Evolutionary conservation across 1,284 basidiomycete genomes (phyloP), one percentile per base, ranked within the genome.

Genomic region (Trametes sp.): DNA sequence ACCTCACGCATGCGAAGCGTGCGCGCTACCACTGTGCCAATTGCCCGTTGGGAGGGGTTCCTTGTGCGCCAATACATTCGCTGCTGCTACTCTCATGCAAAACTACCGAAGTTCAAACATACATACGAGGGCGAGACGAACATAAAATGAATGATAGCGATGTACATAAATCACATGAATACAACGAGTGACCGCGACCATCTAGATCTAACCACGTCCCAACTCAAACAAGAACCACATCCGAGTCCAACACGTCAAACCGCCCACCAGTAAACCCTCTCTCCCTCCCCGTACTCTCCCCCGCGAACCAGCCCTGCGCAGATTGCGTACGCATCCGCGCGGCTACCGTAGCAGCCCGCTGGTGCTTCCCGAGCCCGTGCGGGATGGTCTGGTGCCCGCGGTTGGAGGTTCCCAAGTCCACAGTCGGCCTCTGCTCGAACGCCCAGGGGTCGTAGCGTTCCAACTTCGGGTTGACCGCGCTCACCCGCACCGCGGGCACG

Each of bases 11-110:
- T 64, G 57, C 62, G 54, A 59, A 64, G 62, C 62, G 62, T 64
- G 62, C 62, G 62, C 62, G 62, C 62, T 64, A 64, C 62, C 62
- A 64, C 62, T 64, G 62, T 64, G 62, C 62, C 51, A 53, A 53
- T 28, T 53, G 51, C 51, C 51, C 51, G 9, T 53, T 2, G 9
- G 6, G 5, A 36, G 2, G 5, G 7, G 4, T 23, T 23, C 23
- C 41, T 24, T 14, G 38, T n/a, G 38, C 19, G 38, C 16, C 38
- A 6, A 41, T 41, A 13, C 7, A 6, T 33, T n/a, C n/a, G n/a
- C n/a, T n/a, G n/a, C n/a, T n/a, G n/a, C n/a, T n/a, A n/a, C n/a
- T n/a, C n/a, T n/a, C n/a, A n/a, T n/a, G n/a, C n/a, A n/a, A n/a
- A n/a, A n/a, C n/a, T n/a, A n/a, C n/a, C n/a, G n/a, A n/a, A n/a